Evolutionary conservation across 2,329 filamentous ascomycete genomes (phyloP).

Genomic region (Madurella fahalii): DNA sequence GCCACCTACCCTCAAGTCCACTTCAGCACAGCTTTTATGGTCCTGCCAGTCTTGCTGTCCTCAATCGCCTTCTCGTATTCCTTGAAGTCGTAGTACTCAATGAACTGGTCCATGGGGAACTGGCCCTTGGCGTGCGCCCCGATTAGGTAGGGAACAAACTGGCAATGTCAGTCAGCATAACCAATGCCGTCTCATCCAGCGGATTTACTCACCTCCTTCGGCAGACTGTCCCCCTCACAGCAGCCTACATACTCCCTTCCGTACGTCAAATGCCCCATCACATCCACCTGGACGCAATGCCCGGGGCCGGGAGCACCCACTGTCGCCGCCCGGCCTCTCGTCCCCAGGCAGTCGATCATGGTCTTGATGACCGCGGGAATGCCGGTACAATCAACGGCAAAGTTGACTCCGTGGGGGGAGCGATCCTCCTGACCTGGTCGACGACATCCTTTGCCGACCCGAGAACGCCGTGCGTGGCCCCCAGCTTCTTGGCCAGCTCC

Average conservation of each 20-base stretch:
- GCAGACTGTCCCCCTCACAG: constrained; percentile 28
- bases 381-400: constrained; percentile 32
- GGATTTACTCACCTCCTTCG: constrained; percentile 21
- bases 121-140: constrained; percentile 31
- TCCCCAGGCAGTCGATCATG: constrained; percentile 44
- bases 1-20: constrained; percentile 21
- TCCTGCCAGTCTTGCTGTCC: constrained; percentile 29
- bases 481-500: constrained; percentile 30
- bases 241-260: constrained; percentile 31
- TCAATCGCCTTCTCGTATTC: constrained; percentile 31
- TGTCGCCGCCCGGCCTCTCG: constrained; percentile 25
- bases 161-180: neutral
- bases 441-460: constrained; percentile 24
- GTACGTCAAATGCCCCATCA: constrained; percentile 26
- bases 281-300: constrained; percentile 22
- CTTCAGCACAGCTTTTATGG: constrained; percentile 33
- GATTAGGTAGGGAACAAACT: constrained; percentile 35
- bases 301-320: constrained; percentile 27
- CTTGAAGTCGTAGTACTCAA: constrained; percentile 31
- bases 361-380: constrained; percentile 39
- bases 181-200: neutral
- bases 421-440: constrained; percentile 28
- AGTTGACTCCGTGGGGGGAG: constrained; percentile 28
- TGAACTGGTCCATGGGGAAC: constrained; percentile 33
- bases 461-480: constrained; percentile 33